A percentile compares a stretch with the other conserved stretches of the same genome.
Evolutionary conservation across 768 basidiomycete genomes (phyloP).

Genomic region (Filobasidium floriforme): DNA sequence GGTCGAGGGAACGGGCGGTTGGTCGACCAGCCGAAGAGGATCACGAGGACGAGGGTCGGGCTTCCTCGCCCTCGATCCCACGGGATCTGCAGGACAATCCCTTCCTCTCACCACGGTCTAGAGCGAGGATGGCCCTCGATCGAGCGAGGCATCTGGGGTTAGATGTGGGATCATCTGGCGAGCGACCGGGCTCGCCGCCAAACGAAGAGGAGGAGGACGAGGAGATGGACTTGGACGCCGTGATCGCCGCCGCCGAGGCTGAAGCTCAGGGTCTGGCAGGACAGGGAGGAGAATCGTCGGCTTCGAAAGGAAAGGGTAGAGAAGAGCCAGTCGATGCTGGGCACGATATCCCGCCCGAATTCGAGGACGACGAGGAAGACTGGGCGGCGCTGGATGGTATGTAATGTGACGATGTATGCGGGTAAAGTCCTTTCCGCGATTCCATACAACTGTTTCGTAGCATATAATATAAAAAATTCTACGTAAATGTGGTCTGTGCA

Average conservation of each 20-base stretch:
- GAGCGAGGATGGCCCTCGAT: neutral
- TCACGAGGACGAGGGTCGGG: neutral
- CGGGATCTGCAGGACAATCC: constrained; percentile 1
- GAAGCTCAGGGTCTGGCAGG: constrained; percentile 17
- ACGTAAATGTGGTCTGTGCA: neutral
- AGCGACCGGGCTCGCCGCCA: neutral
- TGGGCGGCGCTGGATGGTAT: constrained; percentile 24
- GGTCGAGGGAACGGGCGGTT: neutral
- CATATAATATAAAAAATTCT: too few relatives aligned
- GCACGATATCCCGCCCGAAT: neutral
- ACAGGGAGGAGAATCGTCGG: neutral
- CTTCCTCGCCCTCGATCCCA: neutral
- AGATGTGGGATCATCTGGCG: neutral
- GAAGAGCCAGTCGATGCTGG: neutral
- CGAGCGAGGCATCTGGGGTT: neutral
- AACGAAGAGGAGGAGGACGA: constrained; percentile 10
- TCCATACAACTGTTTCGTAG: too few relatives aligned
- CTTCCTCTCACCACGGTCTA: neutral
- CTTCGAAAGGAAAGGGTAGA: neutral
- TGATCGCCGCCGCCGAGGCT: constrained; percentile 22
- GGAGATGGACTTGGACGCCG: constrained; percentile 21
- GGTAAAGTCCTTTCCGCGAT: too few relatives aligned
- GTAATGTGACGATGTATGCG: neutral
- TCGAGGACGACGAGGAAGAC: constrained; percentile 20
- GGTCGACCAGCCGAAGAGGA: neutral